These are phyloP conservation scores for Solanum rostratum DNA, from an alignment of 257 asterid genomes.

Conservation along the genomic window DNA sequence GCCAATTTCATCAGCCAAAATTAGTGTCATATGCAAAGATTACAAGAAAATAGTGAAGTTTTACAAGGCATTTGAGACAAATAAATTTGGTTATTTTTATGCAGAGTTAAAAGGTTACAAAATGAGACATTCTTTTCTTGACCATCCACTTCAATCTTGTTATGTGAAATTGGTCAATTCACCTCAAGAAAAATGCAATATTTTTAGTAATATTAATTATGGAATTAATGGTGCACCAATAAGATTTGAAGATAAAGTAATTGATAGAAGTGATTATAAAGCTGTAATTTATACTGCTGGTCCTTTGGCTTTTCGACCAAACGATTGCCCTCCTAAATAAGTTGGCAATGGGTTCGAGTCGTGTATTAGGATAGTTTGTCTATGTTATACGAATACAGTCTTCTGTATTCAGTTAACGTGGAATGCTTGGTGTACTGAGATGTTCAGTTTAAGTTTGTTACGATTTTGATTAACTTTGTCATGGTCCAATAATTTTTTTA, in stretches of 20 bases:
- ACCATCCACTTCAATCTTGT: slow-evolving; percentile 88
- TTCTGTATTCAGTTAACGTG: too few relatives aligned
- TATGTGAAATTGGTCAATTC: slow-evolving; percentile 60
- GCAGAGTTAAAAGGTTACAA: slow-evolving; percentile 58
- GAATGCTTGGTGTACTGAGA: neutral
- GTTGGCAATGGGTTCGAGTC: neutral
- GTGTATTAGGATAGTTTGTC: neutral
- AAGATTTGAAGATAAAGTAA: slow-evolving; percentile 49
- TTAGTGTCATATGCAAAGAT: slow-evolving; percentile 68
- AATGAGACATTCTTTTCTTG: slow-evolving; percentile 55
- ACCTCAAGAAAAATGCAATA: slow-evolving; percentile 39
- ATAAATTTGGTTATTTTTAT: slow-evolving; percentile 59
- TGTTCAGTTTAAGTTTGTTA: neutral
- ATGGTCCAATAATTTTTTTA: neutral
- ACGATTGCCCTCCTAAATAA: slow-evolving; percentile 36
- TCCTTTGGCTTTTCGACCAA: slow-evolving; percentile 78
- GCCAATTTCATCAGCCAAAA: slow-evolving; percentile 39
- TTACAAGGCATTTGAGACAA: slow-evolving; percentile 55
- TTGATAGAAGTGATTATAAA: slow-evolving; percentile 34
- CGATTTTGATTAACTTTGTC: neutral
- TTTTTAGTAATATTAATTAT: slow-evolving; percentile 54
- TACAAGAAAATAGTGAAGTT: slow-evolving; percentile 45
- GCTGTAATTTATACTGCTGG: slow-evolving; percentile 63
- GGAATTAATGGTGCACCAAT: slow-evolving; percentile 70
- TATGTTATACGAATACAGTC: too few relatives aligned